These are phyloP conservation scores for Quercus glauca DNA, from an alignment of 306 rosid genomes.

Conservation along the genomic window DNA sequence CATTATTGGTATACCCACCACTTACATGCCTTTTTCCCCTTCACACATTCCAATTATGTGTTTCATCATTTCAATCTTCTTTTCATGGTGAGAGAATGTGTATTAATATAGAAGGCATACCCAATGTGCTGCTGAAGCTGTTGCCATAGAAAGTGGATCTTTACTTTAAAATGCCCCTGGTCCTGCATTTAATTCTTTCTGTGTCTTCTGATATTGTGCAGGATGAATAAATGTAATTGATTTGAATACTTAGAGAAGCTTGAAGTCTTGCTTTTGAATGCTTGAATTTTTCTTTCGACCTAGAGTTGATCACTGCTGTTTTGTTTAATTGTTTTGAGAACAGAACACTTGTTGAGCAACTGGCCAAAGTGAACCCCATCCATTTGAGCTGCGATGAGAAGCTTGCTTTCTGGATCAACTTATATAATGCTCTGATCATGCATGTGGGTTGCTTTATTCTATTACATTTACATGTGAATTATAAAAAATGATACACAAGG, in stretches of 20 bases:
- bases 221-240: background rate
- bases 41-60: too few species aligned
- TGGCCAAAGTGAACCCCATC: constrained; percentile 66
- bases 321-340: constrained; percentile 7
- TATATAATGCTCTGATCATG: constrained; percentile 74
- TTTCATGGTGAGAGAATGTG: background rate
- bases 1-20: background rate
- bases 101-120: background rate
- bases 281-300: background rate
- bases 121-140: background rate
- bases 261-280: background rate
- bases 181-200: background rate
- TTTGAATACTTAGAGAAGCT: background rate
- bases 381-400: constrained; percentile 56
- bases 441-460: constrained; percentile 45
- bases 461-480: background rate
- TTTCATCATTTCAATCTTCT: background rate
- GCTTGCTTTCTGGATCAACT: constrained; percentile 80
- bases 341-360: constrained; percentile 77
- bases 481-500: background rate
- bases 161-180: background rate
- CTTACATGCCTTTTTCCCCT: too few species aligned
- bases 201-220: background rate
- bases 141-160: background rate
- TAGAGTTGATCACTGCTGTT: constrained; percentile 1